Evolutionary conservation across 345 rosid genomes (phyloP).

Genomic region (Camelina laxa): DNA sequence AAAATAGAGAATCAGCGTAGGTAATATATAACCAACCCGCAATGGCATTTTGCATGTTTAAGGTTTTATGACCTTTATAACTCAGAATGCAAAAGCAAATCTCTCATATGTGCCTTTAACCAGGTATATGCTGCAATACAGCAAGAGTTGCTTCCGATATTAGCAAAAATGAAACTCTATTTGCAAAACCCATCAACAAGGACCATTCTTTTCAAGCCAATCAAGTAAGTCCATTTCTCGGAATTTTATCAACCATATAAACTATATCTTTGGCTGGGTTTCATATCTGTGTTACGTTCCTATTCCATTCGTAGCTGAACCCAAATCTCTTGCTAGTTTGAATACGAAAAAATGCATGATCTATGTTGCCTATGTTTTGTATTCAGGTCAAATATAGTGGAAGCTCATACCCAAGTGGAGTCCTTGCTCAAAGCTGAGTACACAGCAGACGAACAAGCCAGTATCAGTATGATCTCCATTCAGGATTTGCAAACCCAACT

Average conservation of each 20-base stretch:
- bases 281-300: not conserved
- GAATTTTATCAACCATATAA: not conserved
- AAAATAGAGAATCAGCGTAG: not conserved
- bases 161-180: conserved; percentile 91
- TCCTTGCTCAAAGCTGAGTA: too few relatives aligned
- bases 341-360: too few relatives aligned
- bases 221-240: conserved; percentile 62
- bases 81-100: conserved; percentile 1
- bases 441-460: too few relatives aligned
- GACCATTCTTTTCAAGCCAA: conserved; percentile 88
- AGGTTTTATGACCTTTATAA: conserved; percentile 1
- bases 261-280: conserved; percentile 13
- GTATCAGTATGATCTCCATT: too few relatives aligned
- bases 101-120: conserved; percentile 25
- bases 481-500: too few relatives aligned
- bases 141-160: conserved; percentile 71
- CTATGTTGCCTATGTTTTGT: too few relatives aligned
- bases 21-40: conserved; percentile 4
- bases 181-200: conserved; percentile 84
- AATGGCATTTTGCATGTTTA: not conserved
- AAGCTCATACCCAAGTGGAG: too few relatives aligned
- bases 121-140: conserved; percentile 79
- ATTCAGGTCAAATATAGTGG: too few relatives aligned
- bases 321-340: conserved; percentile 5
- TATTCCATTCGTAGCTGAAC: not conserved